These are phyloP conservation scores for Cyberlindnera lachancei DNA, from an alignment of 805 yeast species.

Conservation along the genomic window DNA sequence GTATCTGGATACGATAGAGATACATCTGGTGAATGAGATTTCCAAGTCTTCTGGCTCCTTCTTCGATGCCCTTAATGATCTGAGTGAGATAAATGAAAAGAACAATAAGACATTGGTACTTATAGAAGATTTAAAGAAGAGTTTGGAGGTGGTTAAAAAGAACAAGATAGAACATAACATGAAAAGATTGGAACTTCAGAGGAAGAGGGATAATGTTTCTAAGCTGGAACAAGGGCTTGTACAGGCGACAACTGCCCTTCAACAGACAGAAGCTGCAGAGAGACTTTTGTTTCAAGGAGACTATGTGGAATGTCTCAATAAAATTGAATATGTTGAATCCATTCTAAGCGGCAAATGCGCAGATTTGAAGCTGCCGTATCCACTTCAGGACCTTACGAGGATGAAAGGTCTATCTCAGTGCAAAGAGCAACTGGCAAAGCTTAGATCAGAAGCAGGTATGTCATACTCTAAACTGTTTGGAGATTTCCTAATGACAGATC, in stretches of 20 bases:
- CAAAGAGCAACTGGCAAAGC: conserved; percentile 42
- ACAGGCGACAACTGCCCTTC: conserved; percentile 38
- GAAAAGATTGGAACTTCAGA: conserved; percentile 39
- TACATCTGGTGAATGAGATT: conserved; percentile 72
- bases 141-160: conserved; percentile 39
- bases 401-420: conserved; percentile 29
- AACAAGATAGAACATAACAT: conserved; percentile 45
- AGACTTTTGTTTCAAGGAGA: conserved; percentile 35
- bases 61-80: conserved; percentile 75
- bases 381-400: conserved; percentile 23
- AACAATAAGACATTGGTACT: conserved; percentile 44
- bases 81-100: conserved; percentile 52
- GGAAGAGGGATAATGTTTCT: conserved; percentile 51
- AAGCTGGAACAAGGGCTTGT: conserved; percentile 52
- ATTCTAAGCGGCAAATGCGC: conserved; percentile 47
- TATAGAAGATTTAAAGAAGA: conserved; percentile 37
- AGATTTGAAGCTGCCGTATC: conserved; percentile 34
- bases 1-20: conserved; percentile 80
- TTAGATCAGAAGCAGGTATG: conserved; percentile 61
- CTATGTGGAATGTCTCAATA: conserved; percentile 47
- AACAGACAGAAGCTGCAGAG: conserved; percentile 44
- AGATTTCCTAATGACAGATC: conserved; percentile 49
- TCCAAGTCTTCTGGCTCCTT: conserved; percentile 80
- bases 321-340: conserved; percentile 48
- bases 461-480: conserved; percentile 56